Conservation (phyloP, 768 basidiomycete species). For the Hygrophorus pudorinus region DNA sequence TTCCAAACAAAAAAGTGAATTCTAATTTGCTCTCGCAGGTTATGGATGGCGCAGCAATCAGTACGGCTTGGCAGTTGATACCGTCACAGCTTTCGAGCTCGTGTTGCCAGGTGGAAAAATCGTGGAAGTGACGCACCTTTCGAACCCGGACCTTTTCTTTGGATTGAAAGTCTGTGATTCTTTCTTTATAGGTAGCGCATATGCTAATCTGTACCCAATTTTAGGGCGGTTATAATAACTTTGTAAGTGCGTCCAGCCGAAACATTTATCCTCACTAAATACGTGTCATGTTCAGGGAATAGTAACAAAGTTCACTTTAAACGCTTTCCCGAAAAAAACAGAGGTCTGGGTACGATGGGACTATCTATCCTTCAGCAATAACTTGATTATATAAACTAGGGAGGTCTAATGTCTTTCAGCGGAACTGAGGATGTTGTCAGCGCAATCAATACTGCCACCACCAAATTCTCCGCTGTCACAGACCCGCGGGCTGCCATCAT, state of each 20-base stretch:
- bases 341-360: slow-evolving; percentile 44
- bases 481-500: no score
- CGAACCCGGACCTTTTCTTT: no score
- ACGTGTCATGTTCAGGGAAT: slow-evolving; percentile 30
- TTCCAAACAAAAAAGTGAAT: no score
- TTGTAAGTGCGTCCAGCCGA: slow-evolving; percentile 17
- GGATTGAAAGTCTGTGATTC: slow-evolving; percentile 26
- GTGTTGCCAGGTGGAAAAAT: slow-evolving; percentile 45
- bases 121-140: slow-evolving; percentile 26
- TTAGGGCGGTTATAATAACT: slow-evolving; percentile 60
- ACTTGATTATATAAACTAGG: slow-evolving; percentile 24
- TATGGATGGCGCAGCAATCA: slow-evolving; percentile 62
- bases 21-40: slow-evolving; percentile 22
- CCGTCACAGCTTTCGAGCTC: no score
- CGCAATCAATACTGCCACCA: slow-evolving; percentile 25
- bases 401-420: slow-evolving; percentile 32
- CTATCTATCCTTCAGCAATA: neutral
- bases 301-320: slow-evolving; percentile 47
- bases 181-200: neutral
- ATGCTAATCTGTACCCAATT: neutral
- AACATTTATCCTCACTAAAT: neutral
- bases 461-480: slow-evolving; percentile 27
- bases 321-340: slow-evolving; percentile 41
- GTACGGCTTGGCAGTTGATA: no score
- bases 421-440: slow-evolving; percentile 12